Base-by-base conservation (phyloP, 2,329 filamentous ascomycete genomes). In the Pseudogymnoascus sp. region DNA sequence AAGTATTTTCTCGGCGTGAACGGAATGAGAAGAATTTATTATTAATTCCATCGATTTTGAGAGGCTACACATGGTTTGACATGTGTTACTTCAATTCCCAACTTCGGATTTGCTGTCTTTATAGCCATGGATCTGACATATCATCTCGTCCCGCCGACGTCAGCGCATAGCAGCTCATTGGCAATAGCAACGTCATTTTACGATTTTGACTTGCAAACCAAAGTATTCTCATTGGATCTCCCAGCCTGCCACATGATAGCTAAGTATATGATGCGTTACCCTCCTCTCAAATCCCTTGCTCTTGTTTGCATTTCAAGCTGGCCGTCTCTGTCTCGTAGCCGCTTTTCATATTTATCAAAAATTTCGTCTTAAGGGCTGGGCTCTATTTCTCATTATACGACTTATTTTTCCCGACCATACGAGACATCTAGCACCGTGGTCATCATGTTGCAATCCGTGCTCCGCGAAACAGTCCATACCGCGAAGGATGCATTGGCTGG, bases 401-500 rank as follows among this genome's bases (percentile, higher is more conserved):
- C n/a, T 34, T 21, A 11, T 18, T 1, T 9, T 56, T 53, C 34
- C 8, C n/a, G 21, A 56, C 21, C 28, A 18, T 34, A 56, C 46
- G 46, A 12, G 46, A 12, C 25, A 56, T 12, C 34, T 14, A 7
- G 4, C n/a, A 18, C 9, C n/a, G 25, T 56, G n/a, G n/a, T 56
- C 46, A 56, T 56, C 49, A 56, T 56, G 49, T 34, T 56, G 16
- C 25, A 34, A 56, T 56, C 49, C 16, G 49, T 56, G n/a, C 49
- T 56, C 49, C n/a, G 49, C 49, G 49, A 56, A 34, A 56, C 49
- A 28, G 49, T 56, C n/a, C 49, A 56, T 34, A 16, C 49, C 25
- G 28, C 49, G 7, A 56, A 56, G 49, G 49, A 56, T 18, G 49
- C 49, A 34, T 21, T 56, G 49, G 49, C 49, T 14, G 60, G 40